These are phyloP conservation scores for Verruconis gallopava DNA, from an alignment of 2,329 filamentous ascomycete species.

Conservation along the genomic window DNA sequence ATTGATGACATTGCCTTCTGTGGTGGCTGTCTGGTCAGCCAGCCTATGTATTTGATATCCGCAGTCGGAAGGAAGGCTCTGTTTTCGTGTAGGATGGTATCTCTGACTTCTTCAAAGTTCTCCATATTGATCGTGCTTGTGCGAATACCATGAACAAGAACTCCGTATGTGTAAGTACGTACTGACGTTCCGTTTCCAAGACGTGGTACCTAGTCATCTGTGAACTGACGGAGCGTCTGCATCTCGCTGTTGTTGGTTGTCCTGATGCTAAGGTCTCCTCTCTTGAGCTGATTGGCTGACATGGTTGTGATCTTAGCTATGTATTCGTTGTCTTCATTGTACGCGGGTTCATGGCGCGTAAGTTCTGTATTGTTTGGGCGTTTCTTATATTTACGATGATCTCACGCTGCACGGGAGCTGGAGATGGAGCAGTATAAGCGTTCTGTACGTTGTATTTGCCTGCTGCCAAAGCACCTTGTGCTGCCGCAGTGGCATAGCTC, in stretches of 20 bases:
- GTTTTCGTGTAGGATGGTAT: slow-evolving; percentile 19
- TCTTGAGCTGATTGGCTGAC: slow-evolving; percentile 12
- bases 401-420: slow-evolving; percentile 13
- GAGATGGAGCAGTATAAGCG: slow-evolving; percentile 11
- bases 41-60: slow-evolving; percentile 18
- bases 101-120: slow-evolving; percentile 15
- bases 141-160: slow-evolving; percentile 17
- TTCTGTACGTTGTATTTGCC: slow-evolving; percentile 14
- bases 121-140: slow-evolving; percentile 19
- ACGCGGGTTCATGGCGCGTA: slow-evolving; percentile 13
- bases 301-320: too few species aligned
- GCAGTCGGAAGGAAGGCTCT: slow-evolving; percentile 15
- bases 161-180: slow-evolving; percentile 16
- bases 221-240: too few species aligned
- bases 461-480: slow-evolving; percentile 10
- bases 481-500: too few species aligned
- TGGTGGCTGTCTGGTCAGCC: slow-evolving; percentile 15
- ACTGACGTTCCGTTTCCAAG: slow-evolving; percentile 12
- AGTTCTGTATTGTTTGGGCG: slow-evolving; percentile 12
- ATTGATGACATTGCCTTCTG: slow-evolving; percentile 16
- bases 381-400: slow-evolving; percentile 14
- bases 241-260: too few species aligned
- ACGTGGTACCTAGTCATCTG: slow-evolving; percentile 16
- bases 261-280: too few species aligned
- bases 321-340: slow-evolving; percentile 14